phyloP scores from a whole-genome alignment of 148 eudicot species.

The Cornus florida region DNA sequence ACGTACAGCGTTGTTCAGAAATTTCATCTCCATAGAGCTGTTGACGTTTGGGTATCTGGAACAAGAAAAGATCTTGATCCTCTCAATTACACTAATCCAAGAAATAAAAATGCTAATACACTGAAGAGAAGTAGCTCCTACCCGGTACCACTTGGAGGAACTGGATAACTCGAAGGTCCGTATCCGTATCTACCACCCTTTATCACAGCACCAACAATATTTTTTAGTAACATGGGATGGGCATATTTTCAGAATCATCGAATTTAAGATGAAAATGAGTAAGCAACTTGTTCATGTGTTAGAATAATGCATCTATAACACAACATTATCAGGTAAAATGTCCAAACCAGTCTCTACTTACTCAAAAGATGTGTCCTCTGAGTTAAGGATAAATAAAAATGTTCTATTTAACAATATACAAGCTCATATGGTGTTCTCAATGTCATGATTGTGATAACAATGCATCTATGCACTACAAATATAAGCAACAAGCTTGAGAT shows the following conservation, averaged over 20 bases:
- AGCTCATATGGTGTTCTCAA: not conserved
- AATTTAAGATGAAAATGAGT: not conserved
- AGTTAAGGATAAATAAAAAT: not conserved
- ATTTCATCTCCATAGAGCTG: slow-evolving; percentile 34
- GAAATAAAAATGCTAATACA: not conserved
- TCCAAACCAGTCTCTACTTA: not conserved
- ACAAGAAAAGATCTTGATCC: not conserved
- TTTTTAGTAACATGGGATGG: slow-evolving; percentile 4
- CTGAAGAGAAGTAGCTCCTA: slow-evolving; percentile 11
- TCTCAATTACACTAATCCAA: not conserved
- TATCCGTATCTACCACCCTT: slow-evolving; percentile 46
- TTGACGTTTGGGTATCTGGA: slow-evolving; percentile 39
- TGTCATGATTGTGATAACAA: not conserved
- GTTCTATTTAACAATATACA: not conserved
- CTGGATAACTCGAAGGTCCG: slow-evolving; percentile 41
- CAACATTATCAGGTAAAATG: not conserved
- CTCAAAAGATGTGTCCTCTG: not conserved
- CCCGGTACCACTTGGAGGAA: slow-evolving; percentile 51
- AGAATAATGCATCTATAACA: not conserved
- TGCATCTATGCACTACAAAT: not conserved
- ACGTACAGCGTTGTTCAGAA: slow-evolving; percentile 27
- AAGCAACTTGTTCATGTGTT: not conserved
- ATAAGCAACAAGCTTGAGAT: not conserved
- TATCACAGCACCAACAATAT: slow-evolving; percentile 8
- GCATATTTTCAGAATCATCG: not conserved